A percentile compares a stretch with the other conserved stretches of the same genome.
phyloP scores from a whole-genome alignment of 2,329 filamentous ascomycete species.

The Aspergillus ochraceoroseus region DNA sequence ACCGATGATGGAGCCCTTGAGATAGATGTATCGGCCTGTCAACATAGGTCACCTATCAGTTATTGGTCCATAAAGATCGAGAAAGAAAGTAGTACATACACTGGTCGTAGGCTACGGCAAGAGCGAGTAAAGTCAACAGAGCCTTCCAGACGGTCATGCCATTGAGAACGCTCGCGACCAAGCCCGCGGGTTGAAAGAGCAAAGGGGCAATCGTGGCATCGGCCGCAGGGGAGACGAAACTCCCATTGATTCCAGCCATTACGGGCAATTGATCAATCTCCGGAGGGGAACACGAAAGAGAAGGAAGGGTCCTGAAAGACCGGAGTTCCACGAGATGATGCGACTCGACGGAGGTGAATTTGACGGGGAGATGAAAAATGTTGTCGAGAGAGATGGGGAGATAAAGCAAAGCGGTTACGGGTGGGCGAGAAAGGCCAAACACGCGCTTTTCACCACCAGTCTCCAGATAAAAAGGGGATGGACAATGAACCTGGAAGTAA shows the following conservation, averaged over 20 bases:
- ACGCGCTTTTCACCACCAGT: constrained; percentile 2
- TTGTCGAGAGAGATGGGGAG: background rate
- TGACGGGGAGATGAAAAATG: constrained; percentile 7
- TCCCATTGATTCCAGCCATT: constrained; percentile 56
- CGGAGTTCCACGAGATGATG: constrained; percentile 5
- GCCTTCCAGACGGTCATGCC: constrained; percentile 62
- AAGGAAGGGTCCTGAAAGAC: constrained; percentile 10
- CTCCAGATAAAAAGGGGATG: no score
- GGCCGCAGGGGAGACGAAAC: constrained; percentile 65
- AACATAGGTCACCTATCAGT: constrained; percentile 8
- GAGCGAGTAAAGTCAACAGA: constrained; percentile 62
- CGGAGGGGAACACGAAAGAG: constrained; percentile 17
- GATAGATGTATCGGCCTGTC: constrained; percentile 68
- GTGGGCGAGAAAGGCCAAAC: constrained; percentile 8
- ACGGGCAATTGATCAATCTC: constrained; percentile 17
- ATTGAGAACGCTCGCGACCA: constrained; percentile 53
- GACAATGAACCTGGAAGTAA: no score
- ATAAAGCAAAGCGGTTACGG: background rate
- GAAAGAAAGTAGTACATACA: constrained; percentile 52
- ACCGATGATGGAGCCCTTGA: constrained; percentile 71
- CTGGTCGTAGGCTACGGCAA: constrained; percentile 82
- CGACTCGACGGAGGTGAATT: constrained; percentile 7
- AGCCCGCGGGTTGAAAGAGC: constrained; percentile 44
- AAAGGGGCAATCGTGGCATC: constrained; percentile 57
- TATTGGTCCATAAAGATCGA: background rate